Evolutionary conservation across 164 flowering plant species (phyloP).

Genomic region (Dillenia turbinata): DNA sequence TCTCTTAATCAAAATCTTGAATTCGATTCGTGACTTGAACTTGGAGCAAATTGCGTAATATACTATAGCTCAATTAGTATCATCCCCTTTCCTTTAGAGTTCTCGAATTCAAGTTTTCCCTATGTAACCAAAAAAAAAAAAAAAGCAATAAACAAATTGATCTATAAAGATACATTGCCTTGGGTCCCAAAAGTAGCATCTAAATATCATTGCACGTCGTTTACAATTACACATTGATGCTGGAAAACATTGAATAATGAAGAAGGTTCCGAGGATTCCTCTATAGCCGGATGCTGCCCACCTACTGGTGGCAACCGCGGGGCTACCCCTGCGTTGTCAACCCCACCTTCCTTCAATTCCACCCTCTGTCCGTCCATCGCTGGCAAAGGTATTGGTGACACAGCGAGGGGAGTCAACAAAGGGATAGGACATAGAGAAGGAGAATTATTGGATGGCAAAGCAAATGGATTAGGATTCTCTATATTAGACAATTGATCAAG

Average conservation of each 20-base stretch:
- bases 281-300: conserved; percentile 26
- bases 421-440: conserved; percentile 18
- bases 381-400: conserved; percentile 17
- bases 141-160: no score
- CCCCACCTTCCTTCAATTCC: not conserved
- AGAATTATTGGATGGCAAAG: not conserved
- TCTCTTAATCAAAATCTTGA: no score
- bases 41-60: no score
- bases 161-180: no score
- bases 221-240: conserved; percentile 28
- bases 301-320: not conserved
- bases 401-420: conserved; percentile 26
- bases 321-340: not conserved
- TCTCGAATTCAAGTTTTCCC: no score
- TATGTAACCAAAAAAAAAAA: no score
- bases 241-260: conserved; percentile 23
- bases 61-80: no score
- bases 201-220: conserved; percentile 7
- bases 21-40: no score
- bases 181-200: not conserved
- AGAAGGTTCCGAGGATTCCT: conserved; percentile 17
- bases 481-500: conserved; percentile 10
- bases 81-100: no score
- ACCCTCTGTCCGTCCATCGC: conserved; percentile 6
- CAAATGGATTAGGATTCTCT: not conserved